Base-by-base conservation (phyloP, 345 rosid species). In the Sonneratia caseolaris region DNA sequence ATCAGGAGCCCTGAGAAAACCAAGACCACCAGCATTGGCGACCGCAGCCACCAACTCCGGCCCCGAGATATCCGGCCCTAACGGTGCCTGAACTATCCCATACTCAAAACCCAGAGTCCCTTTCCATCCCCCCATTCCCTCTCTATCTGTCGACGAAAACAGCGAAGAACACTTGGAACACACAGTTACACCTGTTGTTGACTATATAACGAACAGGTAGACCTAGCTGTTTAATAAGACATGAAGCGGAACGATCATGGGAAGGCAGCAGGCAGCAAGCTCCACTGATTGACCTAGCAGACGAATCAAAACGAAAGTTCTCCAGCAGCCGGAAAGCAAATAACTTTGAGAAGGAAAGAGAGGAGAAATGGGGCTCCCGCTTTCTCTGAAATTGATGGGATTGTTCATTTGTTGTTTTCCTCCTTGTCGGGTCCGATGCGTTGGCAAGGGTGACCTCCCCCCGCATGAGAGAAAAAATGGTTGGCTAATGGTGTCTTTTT, bases 21-120 rank as follows among this genome's bases (percentile, higher is more conserved):
- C 98, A 49, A 92, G 84, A 18, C 88, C 95, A 69, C 98, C 98
- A 55, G 95, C 88, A 55, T 89, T 86, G 66, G 98, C 90, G 59
- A 92, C 98, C 43, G 96, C 98, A 35, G 98, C 97, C 9, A 87
- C 98, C 66, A 92, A 96, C 80, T 87, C 95, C 0, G 98, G 98
- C 18, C 91, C 82, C 5, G 97, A 88, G 76, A 93, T 86, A 64
- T 93, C 98, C 66, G 98, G 97, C 70, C 98, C 98, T 66, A 93
- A 59, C 35, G 98, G 97, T 43, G 87, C 97, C 77, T 85, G 98
- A 9, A 90, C 83, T 22, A 93, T 85, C 72, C 92, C 98, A 80
- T 85, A 79, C 51, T 89, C 89, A 61, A 91, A 90, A 68, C 93
- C 95, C 81, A 93, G 80, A 76, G 90, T 80, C 80, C 98, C 98